A percentile compares a stretch with the other conserved stretches of the same genome.
These are phyloP conservation scores for Carnegiea gigantea DNA, from an alignment of 179 eudicot genomes.

Conservation along the genomic window DNA sequence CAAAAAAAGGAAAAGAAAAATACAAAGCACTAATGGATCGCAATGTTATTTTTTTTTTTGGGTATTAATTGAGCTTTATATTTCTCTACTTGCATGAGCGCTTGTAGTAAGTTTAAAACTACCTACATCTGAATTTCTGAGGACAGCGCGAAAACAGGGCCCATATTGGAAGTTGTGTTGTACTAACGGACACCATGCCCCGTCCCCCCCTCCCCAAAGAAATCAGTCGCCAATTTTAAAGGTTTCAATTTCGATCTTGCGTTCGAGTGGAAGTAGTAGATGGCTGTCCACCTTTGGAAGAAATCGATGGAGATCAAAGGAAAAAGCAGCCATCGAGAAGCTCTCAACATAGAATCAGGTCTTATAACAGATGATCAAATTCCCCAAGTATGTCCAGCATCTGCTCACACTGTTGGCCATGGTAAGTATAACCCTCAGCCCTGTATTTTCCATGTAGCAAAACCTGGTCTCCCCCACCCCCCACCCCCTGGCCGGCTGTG, in stretches of 20 bases:
- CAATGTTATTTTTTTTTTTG: too few species aligned
- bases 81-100: too few species aligned
- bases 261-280: neutral
- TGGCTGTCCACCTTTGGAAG: neutral
- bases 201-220: too few species aligned
- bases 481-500: too few species aligned
- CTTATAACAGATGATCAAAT: slow-evolving; percentile 12
- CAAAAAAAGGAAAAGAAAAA: neutral
- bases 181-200: too few species aligned
- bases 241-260: neutral
- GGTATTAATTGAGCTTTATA: too few species aligned
- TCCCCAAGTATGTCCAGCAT: slow-evolving; percentile 29
- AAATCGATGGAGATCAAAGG: slow-evolving; percentile 34
- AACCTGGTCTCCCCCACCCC: neutral
- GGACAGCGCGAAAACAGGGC: too few species aligned
- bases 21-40: neutral
- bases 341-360: slow-evolving; percentile 36
- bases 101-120: too few species aligned
- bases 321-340: slow-evolving; percentile 17
- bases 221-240: neutral
- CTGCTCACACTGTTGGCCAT: slow-evolving; percentile 51
- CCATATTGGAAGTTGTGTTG: too few species aligned
- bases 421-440: slow-evolving; percentile 27
- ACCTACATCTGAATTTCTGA: too few species aligned
- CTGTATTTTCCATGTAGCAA: neutral